These are phyloP conservation scores for Casaregolazyma suthepensis DNA, from an alignment of 1,139 yeast species.

Conservation along the genomic window DNA sequence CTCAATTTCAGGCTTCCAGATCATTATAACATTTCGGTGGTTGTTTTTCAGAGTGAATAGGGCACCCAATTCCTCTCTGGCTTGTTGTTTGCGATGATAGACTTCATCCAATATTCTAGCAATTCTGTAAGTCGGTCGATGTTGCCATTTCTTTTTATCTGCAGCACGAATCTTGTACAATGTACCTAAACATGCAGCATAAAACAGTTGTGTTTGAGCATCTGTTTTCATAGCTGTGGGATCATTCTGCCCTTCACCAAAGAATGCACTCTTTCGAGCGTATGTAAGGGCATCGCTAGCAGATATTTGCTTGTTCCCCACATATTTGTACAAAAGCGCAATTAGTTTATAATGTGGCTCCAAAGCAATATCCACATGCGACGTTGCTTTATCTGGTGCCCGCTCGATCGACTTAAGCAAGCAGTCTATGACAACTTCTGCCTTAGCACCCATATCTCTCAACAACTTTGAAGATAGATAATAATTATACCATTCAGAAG, in stretches of 20 bases:
- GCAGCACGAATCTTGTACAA: slow-evolving; percentile 40
- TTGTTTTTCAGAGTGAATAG: slow-evolving; percentile 58
- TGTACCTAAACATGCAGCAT: slow-evolving; percentile 32
- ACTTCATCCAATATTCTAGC: slow-evolving; percentile 58
- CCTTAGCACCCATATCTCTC: slow-evolving; percentile 36
- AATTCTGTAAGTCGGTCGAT: slow-evolving; percentile 70
- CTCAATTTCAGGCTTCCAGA: slow-evolving; percentile 92
- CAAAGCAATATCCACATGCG: slow-evolving; percentile 45
- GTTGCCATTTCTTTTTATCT: slow-evolving; percentile 92
- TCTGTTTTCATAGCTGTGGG: not conserved
- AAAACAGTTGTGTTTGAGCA: slow-evolving; percentile 19
- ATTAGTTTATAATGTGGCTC: slow-evolving; percentile 72
- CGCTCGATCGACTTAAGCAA: slow-evolving; percentile 26
- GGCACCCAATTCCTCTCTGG: slow-evolving; percentile 57
- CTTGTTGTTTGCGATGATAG: slow-evolving; percentile 45
- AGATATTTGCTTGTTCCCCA: slow-evolving; percentile 34
- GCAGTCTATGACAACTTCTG: slow-evolving; percentile 23
- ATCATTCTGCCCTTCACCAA: slow-evolving; percentile 15
- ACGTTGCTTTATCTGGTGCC: slow-evolving; percentile 36
- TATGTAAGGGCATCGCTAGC: slow-evolving; percentile 36
- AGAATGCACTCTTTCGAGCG: slow-evolving; percentile 31
- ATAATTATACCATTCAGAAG: slow-evolving; percentile 56
- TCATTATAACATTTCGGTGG: slow-evolving; percentile 67
- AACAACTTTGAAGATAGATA: slow-evolving; percentile 58
- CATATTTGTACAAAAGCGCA: slow-evolving; percentile 54